These are phyloP conservation scores for Plenodomus lindquistii DNA, from an alignment of 2,329 filamentous ascomycete species.

Conservation along the genomic window DNA sequence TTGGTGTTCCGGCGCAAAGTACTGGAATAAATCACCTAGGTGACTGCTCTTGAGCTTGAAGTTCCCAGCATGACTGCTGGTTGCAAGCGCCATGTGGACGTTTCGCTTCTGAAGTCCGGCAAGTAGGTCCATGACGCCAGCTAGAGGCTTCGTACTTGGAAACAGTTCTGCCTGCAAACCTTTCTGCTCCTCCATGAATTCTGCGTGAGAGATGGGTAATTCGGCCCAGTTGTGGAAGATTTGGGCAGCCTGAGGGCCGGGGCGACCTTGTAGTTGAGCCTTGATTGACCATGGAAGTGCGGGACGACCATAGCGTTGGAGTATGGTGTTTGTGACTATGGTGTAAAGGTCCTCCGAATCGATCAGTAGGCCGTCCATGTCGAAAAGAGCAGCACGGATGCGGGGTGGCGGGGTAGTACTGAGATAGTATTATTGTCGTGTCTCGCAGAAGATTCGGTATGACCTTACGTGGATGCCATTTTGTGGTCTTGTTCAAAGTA, in stretches of 20 bases:
- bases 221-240: constrained; percentile 83
- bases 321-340: constrained; percentile 76
- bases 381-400: constrained; percentile 92
- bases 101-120: constrained; percentile 59
- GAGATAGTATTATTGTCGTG: not conserved
- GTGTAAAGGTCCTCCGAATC: constrained; percentile 93
- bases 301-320: constrained; percentile 72
- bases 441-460: not conserved
- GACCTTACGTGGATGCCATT: constrained; percentile 19
- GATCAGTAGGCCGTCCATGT: constrained; percentile 97
- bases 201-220: constrained; percentile 72
- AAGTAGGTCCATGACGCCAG: constrained; percentile 75
- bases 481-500: not conserved
- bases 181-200: constrained; percentile 65
- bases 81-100: constrained; percentile 84
- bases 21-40: constrained; percentile 59
- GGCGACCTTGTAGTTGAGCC: constrained; percentile 75
- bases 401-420: constrained; percentile 57
- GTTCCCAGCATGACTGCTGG: constrained; percentile 72
- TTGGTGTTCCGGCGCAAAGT: constrained; percentile 69
- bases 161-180: constrained; percentile 74
- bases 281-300: constrained; percentile 91
- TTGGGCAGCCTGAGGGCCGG: constrained; percentile 59
- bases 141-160: constrained; percentile 72
- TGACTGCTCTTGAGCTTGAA: constrained; percentile 75